Conservation (phyloP, 805 yeast species). For the Soucietia sequanensis region DNA sequence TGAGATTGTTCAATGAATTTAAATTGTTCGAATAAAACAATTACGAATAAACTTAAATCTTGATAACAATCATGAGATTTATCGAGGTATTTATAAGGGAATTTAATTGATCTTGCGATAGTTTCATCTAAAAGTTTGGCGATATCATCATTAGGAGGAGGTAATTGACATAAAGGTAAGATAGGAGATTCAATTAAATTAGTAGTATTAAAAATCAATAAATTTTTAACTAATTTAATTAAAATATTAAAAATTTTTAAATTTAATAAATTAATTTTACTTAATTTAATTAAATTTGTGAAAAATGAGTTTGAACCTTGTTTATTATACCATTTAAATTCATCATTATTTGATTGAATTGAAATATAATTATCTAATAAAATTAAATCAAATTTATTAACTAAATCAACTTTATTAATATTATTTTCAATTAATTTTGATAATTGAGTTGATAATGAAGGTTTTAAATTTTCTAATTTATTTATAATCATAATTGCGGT, state of each 20-base stretch:
- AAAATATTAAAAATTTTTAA: constrained; percentile 51
- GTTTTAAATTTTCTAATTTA: constrained; percentile 28
- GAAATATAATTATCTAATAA: constrained; percentile 56
- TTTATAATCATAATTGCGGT: constrained; percentile 47
- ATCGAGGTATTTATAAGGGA: constrained; percentile 88
- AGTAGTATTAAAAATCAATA: constrained; percentile 51
- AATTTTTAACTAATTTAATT: constrained; percentile 47
- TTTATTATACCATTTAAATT: constrained; percentile 80
- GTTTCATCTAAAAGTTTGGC: constrained; percentile 76
- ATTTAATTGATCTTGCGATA: constrained; percentile 61
- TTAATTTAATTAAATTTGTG: constrained; percentile 58
- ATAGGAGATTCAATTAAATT: constrained; percentile 53
- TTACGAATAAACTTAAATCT: constrained; percentile 31
- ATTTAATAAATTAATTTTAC: constrained; percentile 10
- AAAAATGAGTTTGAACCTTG: constrained; percentile 54
- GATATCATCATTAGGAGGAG: constrained; percentile 27
- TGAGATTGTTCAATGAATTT: constrained; percentile 39
- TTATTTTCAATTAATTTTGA: constrained; percentile 16
- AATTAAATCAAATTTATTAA: constrained; percentile 46
- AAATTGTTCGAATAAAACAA: constrained; percentile 62
- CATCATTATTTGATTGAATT: constrained; percentile 49
- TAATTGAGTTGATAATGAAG: constrained; percentile 17
- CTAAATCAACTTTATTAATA: constrained; percentile 14
- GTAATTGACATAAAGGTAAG: constrained; percentile 44
- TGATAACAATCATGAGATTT: constrained; percentile 26